Evolutionary conservation across 257 asterid species (phyloP).

Genomic region (Nicotiana tabacum): DNA sequence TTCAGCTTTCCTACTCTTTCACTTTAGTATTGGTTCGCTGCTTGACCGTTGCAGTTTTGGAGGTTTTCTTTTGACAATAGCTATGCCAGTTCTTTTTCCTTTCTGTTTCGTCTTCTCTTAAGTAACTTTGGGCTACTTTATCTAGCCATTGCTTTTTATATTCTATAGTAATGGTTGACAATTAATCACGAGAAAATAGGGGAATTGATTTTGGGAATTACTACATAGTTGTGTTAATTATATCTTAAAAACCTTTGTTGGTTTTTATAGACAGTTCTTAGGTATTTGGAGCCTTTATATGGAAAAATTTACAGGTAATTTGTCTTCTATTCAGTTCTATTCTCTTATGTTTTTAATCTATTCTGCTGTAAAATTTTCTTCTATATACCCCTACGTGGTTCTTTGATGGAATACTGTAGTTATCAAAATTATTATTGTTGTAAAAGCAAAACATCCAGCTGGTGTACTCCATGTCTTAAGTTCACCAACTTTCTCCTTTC

Average conservation of each 20-base stretch:
- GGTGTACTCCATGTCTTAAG: not conserved
- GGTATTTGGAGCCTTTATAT: not conserved
- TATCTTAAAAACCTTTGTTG: not conserved
- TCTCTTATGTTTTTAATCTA: not conserved
- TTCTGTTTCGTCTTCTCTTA: not conserved
- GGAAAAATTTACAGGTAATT: not conserved
- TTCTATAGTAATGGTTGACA: not conserved
- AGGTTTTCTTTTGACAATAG: not conserved
- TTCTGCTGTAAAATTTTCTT: not conserved
- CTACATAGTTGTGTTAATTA: not conserved
- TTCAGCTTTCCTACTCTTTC: not conserved
- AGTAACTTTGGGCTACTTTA: not conserved
- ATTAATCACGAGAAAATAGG: not conserved
- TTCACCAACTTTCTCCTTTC: not conserved
- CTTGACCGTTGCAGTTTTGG: not conserved
- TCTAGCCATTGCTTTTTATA: not conserved
- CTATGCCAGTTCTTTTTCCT: not conserved
- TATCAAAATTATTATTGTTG: not conserved
- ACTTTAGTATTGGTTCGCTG: not conserved
- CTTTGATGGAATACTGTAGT: too few relatives aligned
- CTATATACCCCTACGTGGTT: too few relatives aligned
- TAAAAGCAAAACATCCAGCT: not conserved
- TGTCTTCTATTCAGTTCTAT: not conserved
- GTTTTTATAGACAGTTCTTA: not conserved
- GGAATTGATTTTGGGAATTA: not conserved